These are phyloP conservation scores for Hippophae tibetana DNA, from an alignment of 306 rosid genomes.

Conservation along the genomic window DNA sequence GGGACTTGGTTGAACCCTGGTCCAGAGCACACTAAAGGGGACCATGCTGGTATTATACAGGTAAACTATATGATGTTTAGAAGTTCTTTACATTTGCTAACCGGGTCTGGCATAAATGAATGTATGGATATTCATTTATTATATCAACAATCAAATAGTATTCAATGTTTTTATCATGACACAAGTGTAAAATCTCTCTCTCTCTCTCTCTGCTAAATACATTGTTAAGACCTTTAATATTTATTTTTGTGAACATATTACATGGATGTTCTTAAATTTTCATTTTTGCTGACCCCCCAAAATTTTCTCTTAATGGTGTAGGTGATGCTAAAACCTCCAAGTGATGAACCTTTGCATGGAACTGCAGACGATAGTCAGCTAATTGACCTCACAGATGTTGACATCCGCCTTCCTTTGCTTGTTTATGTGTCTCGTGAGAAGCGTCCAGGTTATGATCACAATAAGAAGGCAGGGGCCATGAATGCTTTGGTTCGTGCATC, in stretches of 20 bases:
- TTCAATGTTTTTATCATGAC: too few species aligned
- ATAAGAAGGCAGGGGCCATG: conserved; percentile 96
- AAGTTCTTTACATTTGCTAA: conserved; percentile 8
- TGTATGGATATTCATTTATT: too few species aligned
- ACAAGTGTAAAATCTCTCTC: too few species aligned
- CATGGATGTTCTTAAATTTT: too few species aligned
- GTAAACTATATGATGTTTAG: conserved; percentile 29
- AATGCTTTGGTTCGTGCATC: conserved; percentile 91
- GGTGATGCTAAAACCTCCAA: conserved; percentile 98
- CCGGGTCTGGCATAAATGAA: neutral
- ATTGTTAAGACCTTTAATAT: too few species aligned
- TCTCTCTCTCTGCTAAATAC: too few species aligned
- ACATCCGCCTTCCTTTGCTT: conserved; percentile 87
- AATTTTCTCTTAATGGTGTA: conserved; percentile 28
- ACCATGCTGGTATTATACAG: conserved; percentile 96
- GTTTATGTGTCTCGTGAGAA: conserved; percentile 94
- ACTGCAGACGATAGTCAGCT: conserved; percentile 49
- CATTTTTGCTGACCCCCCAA: neutral
- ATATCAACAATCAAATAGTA: too few species aligned
- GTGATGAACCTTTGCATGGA: conserved; percentile 86
- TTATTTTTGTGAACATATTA: too few species aligned
- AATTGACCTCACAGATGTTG: conserved; percentile 61
- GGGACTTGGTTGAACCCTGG: conserved; percentile 84
- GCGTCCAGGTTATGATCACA: conserved; percentile 95
- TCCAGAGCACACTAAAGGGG: conserved; percentile 72